Evolutionary conservation across 345 rosid genomes (phyloP), one percentile per base, ranked within the genome.

Genomic region (Linum usitatissimum): DNA sequence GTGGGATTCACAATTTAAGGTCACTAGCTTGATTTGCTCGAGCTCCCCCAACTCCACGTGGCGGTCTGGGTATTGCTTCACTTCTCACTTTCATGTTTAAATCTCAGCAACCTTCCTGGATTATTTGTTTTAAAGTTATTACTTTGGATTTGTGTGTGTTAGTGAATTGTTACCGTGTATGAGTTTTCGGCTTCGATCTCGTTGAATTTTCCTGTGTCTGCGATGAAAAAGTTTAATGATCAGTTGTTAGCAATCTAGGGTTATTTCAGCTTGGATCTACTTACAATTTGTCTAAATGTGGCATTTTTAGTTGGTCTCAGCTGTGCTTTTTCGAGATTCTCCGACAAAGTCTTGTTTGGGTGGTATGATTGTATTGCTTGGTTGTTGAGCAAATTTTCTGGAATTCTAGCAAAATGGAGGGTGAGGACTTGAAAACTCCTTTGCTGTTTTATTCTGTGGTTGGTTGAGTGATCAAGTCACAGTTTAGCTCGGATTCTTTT

Each of bases 41-140:
- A 78, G 73, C 81, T 81, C 30, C 54, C 54, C 57, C 49, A 7
- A 51, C 62, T 78, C 77, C 81, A 77, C 83, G 77, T 75, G 78
- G 68, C 80, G 85, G 83, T 85, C 96, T 81, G 75, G 76, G 70
- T 71, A 55, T 68, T 63, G 77, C 78, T 63, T 79, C 74, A 61
- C 79, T 76, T 80, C 74, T 31, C 68, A 66, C 64, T 70, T 65
- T 75, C 10, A 17, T 54, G 83, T 78, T 74, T 73, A 73, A 79
- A 70, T 80, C 70, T 81, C 69, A 66, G 97, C 81, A 71, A 80
- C 88, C 74, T 63, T 42, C 1, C 45, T 60, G 34, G 62, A 71
- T 59, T 23, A 12, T 39, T 40, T 61, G 64, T 60, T 45, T 65
- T 42, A 30, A 1, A 21, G 61, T 38, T 42, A 0, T 45, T 45